Base-by-base conservation (phyloP, 2,329 filamentous ascomycete species). In the Davidsoniella eucalypti region DNA sequence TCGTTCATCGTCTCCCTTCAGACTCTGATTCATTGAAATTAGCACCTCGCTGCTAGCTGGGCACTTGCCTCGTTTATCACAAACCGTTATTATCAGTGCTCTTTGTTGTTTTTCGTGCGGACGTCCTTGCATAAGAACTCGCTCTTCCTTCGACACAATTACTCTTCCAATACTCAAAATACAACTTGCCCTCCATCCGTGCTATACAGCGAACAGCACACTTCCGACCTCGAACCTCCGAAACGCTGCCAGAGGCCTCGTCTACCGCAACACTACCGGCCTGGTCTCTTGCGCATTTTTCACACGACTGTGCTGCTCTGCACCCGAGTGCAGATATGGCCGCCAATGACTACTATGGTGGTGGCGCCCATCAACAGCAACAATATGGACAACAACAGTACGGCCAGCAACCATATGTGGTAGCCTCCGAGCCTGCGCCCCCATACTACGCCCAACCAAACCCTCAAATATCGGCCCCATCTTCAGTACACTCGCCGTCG, bases 291-390 rank as follows among this genome's bases (percentile, higher is more conserved):
- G 29, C 29, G 29, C 29, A 33, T 16, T 26, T 8, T 44, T 39
- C 16, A 21, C 36, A 12, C 40, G 26, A 12, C 21, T 47, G 8
- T 17, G 14, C 25, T 37, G 21, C 29, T 29, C 8, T 39, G 3
- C 26, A 25, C 23, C 17, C 6, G 4, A 33, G 5, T 37, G 36
- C 23, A 43, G 40, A 18, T 36, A 55, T 54, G 53, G 51, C 54
- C 23, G 39, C 53, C 21, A 56, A 56, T 50, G 47, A 54, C 37
- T 52, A 56, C 37, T 55, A 56, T 40, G 52, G 52, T 36, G 36
- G 47, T 29, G 41, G 45, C 26, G 45, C 47, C 16, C 44, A 37
- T 26, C 16, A 44, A 51, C 44, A 44, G 47, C 44, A 43, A 51
- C 45, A 48, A 49, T 38, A 45, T 9, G 26, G 47, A 23, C 38